Conservation (phyloP, 169 alveolate genomes). For the Eimeria acervulina region DNA sequence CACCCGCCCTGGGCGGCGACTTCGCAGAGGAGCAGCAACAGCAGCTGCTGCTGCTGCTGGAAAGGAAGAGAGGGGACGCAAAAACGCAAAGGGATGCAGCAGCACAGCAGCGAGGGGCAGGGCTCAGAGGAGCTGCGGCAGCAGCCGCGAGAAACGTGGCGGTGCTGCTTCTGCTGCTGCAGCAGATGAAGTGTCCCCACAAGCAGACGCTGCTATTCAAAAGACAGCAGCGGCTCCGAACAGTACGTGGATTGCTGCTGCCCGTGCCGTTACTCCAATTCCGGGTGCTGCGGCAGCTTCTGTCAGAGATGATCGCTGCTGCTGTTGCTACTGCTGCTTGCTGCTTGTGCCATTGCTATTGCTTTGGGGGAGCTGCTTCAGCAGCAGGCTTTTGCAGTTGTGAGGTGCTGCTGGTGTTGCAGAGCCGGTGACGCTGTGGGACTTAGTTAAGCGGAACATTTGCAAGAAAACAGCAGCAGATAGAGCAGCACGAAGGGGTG, state of each 20-base stretch:
- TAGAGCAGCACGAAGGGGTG: conserved; percentile 46
- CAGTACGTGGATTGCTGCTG: conserved; percentile 33
- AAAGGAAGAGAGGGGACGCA: background rate
- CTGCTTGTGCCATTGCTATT: background rate
- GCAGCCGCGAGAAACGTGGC: background rate
- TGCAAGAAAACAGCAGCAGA: conserved; percentile 59
- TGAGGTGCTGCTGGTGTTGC: conserved; percentile 44
- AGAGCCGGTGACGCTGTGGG: conserved; percentile 82
- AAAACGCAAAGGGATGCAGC: background rate
- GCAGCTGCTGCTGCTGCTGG: conserved; percentile 8
- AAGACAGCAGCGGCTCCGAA: conserved; percentile 22
- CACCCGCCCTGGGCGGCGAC: background rate
- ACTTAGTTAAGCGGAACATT: conserved; percentile 46
- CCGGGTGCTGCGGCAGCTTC: background rate
- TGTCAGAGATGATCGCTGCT: background rate
- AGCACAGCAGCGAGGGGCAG: background rate
- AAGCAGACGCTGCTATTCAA: conserved; percentile 2
- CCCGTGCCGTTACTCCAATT: background rate
- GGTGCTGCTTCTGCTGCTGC: background rate
- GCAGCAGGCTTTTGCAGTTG: background rate
- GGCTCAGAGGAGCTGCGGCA: background rate
- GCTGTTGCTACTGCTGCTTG: background rate
- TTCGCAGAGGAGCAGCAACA: conserved; percentile 49
- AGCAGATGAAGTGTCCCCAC: background rate
- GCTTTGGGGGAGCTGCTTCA: background rate